A percentile compares a stretch with the other conserved stretches of the same genome.
Conservation (phyloP, 768 basidiomycete genomes). For the Leccinellum albellum region DNA sequence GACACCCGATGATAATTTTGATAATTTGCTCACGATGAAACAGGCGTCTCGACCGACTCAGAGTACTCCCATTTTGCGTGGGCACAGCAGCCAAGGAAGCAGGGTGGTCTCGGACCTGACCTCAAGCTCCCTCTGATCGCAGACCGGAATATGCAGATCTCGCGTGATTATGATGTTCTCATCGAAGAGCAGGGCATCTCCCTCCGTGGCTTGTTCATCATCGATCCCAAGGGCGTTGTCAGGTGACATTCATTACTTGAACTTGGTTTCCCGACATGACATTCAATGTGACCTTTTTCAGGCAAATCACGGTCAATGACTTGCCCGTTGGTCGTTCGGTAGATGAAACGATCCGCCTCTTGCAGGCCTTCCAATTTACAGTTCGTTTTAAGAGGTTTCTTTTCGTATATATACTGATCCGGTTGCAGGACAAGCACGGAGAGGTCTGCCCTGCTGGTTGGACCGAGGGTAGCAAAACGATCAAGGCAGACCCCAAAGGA, state of each 20-base stretch:
- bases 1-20: background rate
- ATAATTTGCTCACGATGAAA: background rate
- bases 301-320: constrained; percentile 88
- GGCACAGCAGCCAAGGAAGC: constrained; percentile 75
- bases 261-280: background rate
- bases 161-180: constrained; percentile 84
- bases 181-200: constrained; percentile 87
- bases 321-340: constrained; percentile 94
- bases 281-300: constrained; percentile 18
- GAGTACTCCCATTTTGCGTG: constrained; percentile 86
- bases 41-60: constrained; percentile 85
- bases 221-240: constrained; percentile 78
- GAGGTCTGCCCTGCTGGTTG: constrained; percentile 94
- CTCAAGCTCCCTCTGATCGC: constrained; percentile 81
- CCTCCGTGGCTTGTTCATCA: constrained; percentile 82
- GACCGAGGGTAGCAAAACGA: constrained; percentile 77
- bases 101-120: constrained; percentile 88
- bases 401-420: background rate
- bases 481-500: constrained; percentile 72
- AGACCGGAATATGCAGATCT: constrained; percentile 74
- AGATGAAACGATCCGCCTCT: constrained; percentile 84
- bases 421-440: constrained; percentile 67
- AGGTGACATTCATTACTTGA: constrained; percentile 38
- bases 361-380: constrained; percentile 92
- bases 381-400: constrained; percentile 38